Percentiles rank a stretch among this genome's conserved stretches.
phyloP scores from a whole-genome alignment of 176 grass and related monocot species.

The Avena sativa region DNA sequence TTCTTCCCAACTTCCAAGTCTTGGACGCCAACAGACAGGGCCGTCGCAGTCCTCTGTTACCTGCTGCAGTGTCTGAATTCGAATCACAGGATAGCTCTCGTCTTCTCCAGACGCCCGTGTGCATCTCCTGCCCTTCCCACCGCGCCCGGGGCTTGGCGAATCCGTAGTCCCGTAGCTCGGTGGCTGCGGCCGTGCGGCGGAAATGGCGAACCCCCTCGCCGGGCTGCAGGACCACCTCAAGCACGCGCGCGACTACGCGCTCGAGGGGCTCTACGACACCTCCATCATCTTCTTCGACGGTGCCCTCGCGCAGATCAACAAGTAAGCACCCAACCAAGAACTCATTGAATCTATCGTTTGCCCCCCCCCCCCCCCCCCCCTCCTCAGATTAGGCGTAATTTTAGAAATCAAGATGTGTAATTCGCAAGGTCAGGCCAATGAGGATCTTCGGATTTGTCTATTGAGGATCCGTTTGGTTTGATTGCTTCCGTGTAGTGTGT shows the following conservation, averaged over 20 bases:
- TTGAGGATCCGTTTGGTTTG: not conserved
- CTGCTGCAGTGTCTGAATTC: conserved; percentile 11
- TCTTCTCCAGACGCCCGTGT: not conserved
- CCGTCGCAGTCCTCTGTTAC: not conserved
- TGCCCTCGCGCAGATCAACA: conserved; percentile 99
- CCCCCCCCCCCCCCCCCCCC: not conserved
- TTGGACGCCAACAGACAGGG: conserved; percentile 6
- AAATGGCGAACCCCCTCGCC: conserved; percentile 73
- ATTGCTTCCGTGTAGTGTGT: not conserved
- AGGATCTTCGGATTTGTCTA: conserved; percentile 37
- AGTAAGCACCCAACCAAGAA: conserved; percentile 51
- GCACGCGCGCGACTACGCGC: conserved; percentile 91
- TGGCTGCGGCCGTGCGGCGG: not conserved
- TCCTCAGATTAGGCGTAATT: not conserved
- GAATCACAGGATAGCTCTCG: conserved; percentile 21
- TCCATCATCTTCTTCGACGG: conserved; percentile 99
- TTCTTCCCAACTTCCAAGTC: not conserved
- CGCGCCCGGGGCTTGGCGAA: not conserved
- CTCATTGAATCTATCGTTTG: no score
- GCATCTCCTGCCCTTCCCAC: not conserved
- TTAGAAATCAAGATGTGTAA: conserved; percentile 6
- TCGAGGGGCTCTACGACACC: conserved; percentile 98
- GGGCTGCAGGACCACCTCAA: conserved; percentile 97
- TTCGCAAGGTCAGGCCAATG: not conserved
- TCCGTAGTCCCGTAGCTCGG: conserved; percentile 35